A percentile compares a stretch with the other conserved stretches of the same genome.
Evolutionary conservation across 768 basidiomycete genomes (phyloP).

Genomic region (Tephrocybe sp.): DNA sequence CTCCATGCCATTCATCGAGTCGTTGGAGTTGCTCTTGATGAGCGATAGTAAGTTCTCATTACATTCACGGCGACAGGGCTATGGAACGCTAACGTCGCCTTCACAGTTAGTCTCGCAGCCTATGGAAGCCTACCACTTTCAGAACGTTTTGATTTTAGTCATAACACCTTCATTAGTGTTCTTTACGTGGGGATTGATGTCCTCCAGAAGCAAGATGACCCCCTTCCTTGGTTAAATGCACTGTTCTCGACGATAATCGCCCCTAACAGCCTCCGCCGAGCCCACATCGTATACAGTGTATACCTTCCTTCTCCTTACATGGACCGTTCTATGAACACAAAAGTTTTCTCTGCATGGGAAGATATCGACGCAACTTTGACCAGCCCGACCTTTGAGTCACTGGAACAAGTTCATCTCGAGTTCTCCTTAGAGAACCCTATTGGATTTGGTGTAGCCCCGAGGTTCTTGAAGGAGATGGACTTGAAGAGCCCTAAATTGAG

Average conservation of each 20-base stretch:
- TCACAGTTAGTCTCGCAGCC: conserved; percentile 16
- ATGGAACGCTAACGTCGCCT: background rate
- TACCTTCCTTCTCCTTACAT: conserved; percentile 29
- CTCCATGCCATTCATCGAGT: conserved; percentile 18
- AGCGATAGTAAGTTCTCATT: conserved; percentile 19
- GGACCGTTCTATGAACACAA: conserved; percentile 23
- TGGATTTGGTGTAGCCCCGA: conserved; percentile 26
- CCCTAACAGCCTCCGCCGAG: conserved; percentile 15
- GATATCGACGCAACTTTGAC: conserved; percentile 24
- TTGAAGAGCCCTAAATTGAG: conserved; percentile 24
- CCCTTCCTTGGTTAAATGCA: conserved; percentile 24
- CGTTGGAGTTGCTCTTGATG: conserved; percentile 24
- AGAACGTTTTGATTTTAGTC: conserved; percentile 21
- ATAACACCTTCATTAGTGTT: conserved; percentile 19
- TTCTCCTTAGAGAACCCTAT: conserved; percentile 29
- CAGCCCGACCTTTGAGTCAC: conserved; percentile 17
- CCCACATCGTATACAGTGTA: conserved; percentile 22
- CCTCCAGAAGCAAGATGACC: conserved; percentile 25
- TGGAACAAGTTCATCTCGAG: conserved; percentile 23
- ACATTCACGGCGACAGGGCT: too few relatives aligned
- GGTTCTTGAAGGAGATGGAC: conserved; percentile 26
- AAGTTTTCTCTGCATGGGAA: conserved; percentile 23
- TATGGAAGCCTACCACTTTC: conserved; percentile 17
- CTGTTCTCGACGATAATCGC: conserved; percentile 20
- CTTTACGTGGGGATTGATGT: conserved; percentile 26